These are phyloP conservation scores for Hypoxylon sp. DNA, from an alignment of 2,329 filamentous ascomycete species.

Conservation along the genomic window DNA sequence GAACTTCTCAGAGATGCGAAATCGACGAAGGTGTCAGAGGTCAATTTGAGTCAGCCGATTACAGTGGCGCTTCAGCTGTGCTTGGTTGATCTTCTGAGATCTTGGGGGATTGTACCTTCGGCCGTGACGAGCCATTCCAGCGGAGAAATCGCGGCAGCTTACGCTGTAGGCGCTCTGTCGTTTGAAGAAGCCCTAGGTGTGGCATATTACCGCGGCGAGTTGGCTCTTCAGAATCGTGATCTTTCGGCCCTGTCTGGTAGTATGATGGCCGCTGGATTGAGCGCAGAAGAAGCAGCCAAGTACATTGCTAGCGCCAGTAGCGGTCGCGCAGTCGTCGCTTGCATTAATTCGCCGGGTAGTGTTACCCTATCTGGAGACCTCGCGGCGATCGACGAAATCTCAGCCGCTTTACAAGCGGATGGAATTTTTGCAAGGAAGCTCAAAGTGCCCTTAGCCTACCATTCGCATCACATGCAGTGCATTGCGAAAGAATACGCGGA, in stretches of 20 bases:
- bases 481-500: conserved; percentile 43
- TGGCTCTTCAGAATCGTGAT: conserved; percentile 7
- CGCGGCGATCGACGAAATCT: conserved; percentile 26
- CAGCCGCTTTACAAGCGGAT: conserved; percentile 6
- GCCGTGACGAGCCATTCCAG: conserved; percentile 50
- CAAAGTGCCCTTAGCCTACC: conserved; percentile 51
- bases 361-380: conserved; percentile 52
- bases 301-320: conserved; percentile 13
- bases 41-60: conserved; percentile 36
- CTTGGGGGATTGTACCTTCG: conserved; percentile 34
- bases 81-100: conserved; percentile 36
- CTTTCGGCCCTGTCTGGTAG: conserved; percentile 17
- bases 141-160: conserved; percentile 60
- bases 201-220: conserved; percentile 39
- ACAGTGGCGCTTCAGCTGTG: conserved; percentile 42
- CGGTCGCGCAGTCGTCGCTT: conserved; percentile 39
- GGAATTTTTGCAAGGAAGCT: conserved; percentile 49
- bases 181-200: conserved; percentile 31
- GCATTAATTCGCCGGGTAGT: conserved; percentile 53
- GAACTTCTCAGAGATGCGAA: conserved; percentile 34
- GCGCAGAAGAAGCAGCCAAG: background rate
- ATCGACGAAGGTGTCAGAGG: conserved; percentile 25
- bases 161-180: conserved; percentile 52
- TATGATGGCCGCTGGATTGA: conserved; percentile 45
- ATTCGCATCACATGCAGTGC: conserved; percentile 52